Base-by-base conservation (phyloP, 805 yeast genomes). In the Ogataea paraovalis region DNA sequence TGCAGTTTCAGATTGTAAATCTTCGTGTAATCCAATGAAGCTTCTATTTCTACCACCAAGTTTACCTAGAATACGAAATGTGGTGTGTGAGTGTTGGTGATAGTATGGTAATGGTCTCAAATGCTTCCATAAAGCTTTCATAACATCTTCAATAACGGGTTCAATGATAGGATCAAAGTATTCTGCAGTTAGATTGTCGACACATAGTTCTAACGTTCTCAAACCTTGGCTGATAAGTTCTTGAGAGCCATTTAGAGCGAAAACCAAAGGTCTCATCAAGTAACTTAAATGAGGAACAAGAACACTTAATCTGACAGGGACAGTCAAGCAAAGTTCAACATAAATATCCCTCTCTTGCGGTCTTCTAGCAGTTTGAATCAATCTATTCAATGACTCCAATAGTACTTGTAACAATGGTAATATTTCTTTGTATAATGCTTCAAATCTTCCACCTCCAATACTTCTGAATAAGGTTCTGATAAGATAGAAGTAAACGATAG, bases 401-500 rank as follows among this genome's bases (percentile, higher is more conserved):
- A 94, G 70, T 0, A 87, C 89, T 47, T 95, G 98, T 39, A 94
- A 69, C 34, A 94, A 73, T 0, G 99, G 99, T 72, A 90, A 78
- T 18, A 95, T 92, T 51, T 91, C 96, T 57, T 94, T 88, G 70
- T 95, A 95, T 16, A 94, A 72, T 45, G 84, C 82, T 65, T 94
- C 99, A 63, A 94, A 92, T 49, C 98, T 74, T 6, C 99, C 99
- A 43, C 99, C 98, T 30, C 97, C 96, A 41, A 94, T 91, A 59
- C 96, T 87, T 65, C 98, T 76, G 72, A 94, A 94, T 43, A 94
- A 70, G 0, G 96, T 88, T 58, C 98, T 74, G 20, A 94, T 85
- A 56, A 94, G 72, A 57, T 90, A 87, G 53, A 92, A 91, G 63
- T 90, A 94, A 2, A 89, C 88, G 21, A 88, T 74, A 4, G 99